Base-by-base conservation (phyloP, 2,329 filamentous ascomycete genomes). In the Xylariaceae sp. region DNA sequence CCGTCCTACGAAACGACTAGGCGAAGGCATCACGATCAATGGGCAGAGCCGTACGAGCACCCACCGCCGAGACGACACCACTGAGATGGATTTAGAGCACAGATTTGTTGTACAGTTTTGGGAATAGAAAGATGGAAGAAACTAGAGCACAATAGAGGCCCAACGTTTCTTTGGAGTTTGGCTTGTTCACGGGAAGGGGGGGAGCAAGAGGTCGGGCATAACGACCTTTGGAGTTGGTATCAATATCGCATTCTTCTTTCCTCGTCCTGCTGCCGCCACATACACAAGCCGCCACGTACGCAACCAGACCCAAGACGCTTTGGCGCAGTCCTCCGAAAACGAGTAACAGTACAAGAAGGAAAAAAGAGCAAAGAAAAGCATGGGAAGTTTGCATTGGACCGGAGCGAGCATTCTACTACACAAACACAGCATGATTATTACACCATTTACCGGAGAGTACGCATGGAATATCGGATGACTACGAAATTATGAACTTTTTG, bases 41-140 rank as follows among this genome's bases (percentile, higher is more conserved):
- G 50, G 24, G 32, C 57, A 15, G 60, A 63, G 6, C 37, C 53
- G 10, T 63, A 63, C 55, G 62, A 66, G 13, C 47, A 59, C 37
- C 41, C 40, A 36, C 44, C 37, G 21, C 41, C 41, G 50, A 54
- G 49, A 53, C 58, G 47, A 59, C 52, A 56, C 20, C 50, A 15
- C 26, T 49, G 30, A 48, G 54, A 33, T 42, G n/a, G 9, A 37
- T 6, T 9, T 16, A 36, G 27, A 41, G 24, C n/a, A n/a, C n/a
- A n/a, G n/a, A n/a, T 26, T 7, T 21, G 10, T 45, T 45, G 18
- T 20, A 27, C 39, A 44, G 40, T 44, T 42, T 44, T 32, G 23
- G 15, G 30, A 42, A 44, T 11, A 48, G 46, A 24, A 27, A 53
- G 23, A 26, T 35, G 20, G 29, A 30, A 30, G 21, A 26, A n/a